Percentiles rank a stretch among this genome's conserved stretches.
phyloP scores from a whole-genome alignment of 352 stramenopile genomes.

The Phytophthora pluvialis region DNA sequence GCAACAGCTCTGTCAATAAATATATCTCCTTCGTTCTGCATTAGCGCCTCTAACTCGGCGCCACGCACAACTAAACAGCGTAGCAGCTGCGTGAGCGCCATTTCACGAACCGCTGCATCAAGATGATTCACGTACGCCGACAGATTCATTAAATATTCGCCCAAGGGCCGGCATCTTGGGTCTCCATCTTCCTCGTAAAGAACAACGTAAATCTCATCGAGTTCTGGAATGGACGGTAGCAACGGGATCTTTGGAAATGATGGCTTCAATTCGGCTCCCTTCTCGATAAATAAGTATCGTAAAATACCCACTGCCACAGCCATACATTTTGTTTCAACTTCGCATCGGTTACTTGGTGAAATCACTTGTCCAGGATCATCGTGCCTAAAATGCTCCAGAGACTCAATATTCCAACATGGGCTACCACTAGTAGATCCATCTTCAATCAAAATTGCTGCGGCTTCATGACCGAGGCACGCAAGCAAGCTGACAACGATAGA shows the following conservation, averaged over 20 bases:
- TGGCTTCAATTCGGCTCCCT: constrained; percentile 57
- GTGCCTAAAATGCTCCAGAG: constrained; percentile 30
- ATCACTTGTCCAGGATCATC: constrained; percentile 15
- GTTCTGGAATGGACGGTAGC: constrained; percentile 66
- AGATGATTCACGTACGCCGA: constrained; percentile 78
- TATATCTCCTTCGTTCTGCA: constrained; percentile 77
- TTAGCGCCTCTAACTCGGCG: constrained; percentile 62
- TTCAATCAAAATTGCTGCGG: constrained; percentile 49
- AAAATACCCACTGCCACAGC: constrained; percentile 44
- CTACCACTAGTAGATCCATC: constrained; percentile 24
- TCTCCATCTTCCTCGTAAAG: constrained; percentile 71
- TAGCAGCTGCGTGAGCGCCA: constrained; percentile 76
- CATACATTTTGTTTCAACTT: constrained; percentile 33
- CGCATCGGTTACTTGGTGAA: constrained; percentile 16
- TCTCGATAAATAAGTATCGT: constrained; percentile 83
- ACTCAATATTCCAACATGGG: constrained; percentile 54
- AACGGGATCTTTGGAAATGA: constrained; percentile 76
- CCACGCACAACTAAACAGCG: constrained; percentile 66
- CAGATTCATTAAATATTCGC: constrained; percentile 64
- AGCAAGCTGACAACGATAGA: constrained; percentile 90
- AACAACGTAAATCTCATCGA: constrained; percentile 67
- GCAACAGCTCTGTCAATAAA: constrained; percentile 68
- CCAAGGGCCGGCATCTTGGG: constrained; percentile 44
- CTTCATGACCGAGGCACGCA: constrained; percentile 67
- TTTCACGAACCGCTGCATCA: constrained; percentile 79